Percentiles rank a stretch among this genome's conserved stretches.
These are phyloP conservation scores for Wolfiporia cocos DNA, from an alignment of 1,284 basidiomycete species.

Conservation along the genomic window DNA sequence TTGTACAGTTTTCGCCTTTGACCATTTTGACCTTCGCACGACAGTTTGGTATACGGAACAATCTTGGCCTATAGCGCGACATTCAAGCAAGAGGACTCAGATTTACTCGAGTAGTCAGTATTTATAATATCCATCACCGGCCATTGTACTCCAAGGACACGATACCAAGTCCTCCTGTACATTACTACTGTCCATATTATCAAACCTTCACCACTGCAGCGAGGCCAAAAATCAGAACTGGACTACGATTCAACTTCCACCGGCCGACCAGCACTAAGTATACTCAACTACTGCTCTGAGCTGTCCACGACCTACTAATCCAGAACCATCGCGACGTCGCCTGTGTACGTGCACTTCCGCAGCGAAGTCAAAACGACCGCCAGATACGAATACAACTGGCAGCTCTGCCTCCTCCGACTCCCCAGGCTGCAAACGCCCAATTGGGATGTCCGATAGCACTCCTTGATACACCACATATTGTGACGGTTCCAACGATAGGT, in stretches of 20 bases:
- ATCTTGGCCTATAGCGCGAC: slow-evolving; percentile 84
- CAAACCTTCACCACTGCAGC: too few species aligned
- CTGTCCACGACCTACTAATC: slow-evolving; percentile 15
- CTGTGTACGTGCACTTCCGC: slow-evolving; percentile 42
- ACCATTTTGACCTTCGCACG: slow-evolving; percentile 7
- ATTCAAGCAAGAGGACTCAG: slow-evolving; percentile 69
- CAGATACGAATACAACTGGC: slow-evolving; percentile 69
- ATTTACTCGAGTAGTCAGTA: slow-evolving; percentile 53
- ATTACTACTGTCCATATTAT: too few species aligned
- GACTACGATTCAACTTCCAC: too few species aligned
- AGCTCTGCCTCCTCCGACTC: slow-evolving; percentile 48
- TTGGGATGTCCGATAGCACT: slow-evolving; percentile 45
- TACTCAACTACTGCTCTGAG: slow-evolving; percentile 14
- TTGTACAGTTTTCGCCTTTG: not conserved
- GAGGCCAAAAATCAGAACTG: too few species aligned
- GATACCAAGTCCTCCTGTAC: slow-evolving; percentile 12
- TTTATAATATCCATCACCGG: too few species aligned
- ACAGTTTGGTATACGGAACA: slow-evolving; percentile 88
- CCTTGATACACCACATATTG: slow-evolving; percentile 73
- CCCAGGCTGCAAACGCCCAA: slow-evolving; percentile 51
- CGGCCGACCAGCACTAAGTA: too few species aligned
- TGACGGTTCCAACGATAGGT: slow-evolving; percentile 47
- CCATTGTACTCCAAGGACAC: slow-evolving; percentile 1
- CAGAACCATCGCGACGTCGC: slow-evolving; percentile 3
- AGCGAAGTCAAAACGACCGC: slow-evolving; percentile 65